Evolutionary conservation across 2,329 filamentous ascomycete genomes (phyloP).

Genomic region (Pseudocercospora musae): DNA sequence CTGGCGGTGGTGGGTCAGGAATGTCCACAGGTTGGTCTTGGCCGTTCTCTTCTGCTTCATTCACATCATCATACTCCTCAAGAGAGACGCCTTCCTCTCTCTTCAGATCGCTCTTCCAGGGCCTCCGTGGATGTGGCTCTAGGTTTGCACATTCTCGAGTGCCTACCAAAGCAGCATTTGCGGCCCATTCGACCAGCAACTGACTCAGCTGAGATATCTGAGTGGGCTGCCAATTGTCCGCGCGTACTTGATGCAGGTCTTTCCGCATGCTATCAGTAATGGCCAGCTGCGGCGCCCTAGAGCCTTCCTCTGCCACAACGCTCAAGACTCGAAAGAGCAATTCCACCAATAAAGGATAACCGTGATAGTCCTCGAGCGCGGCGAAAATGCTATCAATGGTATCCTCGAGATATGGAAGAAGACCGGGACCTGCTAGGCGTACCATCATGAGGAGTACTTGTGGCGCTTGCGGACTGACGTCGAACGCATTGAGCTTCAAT

Average conservation of each 20-base stretch:
- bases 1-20: constrained; percentile 52
- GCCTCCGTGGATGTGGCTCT: constrained; percentile 25
- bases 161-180: constrained; percentile 17
- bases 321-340: constrained; percentile 77
- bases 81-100: constrained; percentile 25
- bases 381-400: constrained; percentile 87
- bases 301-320: constrained; percentile 79
- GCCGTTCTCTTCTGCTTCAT: neutral
- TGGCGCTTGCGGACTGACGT: constrained; percentile 85
- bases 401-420: constrained; percentile 89
- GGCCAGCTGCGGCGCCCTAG: constrained; percentile 53
- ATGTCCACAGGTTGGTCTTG: constrained; percentile 20
- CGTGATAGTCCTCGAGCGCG: constrained; percentile 91
- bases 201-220: constrained; percentile 47
- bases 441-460: constrained; percentile 95
- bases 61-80: constrained; percentile 26
- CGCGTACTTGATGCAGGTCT: neutral
- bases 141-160: constrained; percentile 34
- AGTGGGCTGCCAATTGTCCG: constrained; percentile 23
- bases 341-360: constrained; percentile 82
- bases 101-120: constrained; percentile 34
- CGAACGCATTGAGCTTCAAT: constrained; percentile 83
- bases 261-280: constrained; percentile 34
- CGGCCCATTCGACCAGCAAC: constrained; percentile 16
- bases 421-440: constrained; percentile 71